Percentiles rank a stretch among this genome's conserved stretches.
Evolutionary conservation across 345 rosid species (phyloP).

Genomic region (Viola odorata): DNA sequence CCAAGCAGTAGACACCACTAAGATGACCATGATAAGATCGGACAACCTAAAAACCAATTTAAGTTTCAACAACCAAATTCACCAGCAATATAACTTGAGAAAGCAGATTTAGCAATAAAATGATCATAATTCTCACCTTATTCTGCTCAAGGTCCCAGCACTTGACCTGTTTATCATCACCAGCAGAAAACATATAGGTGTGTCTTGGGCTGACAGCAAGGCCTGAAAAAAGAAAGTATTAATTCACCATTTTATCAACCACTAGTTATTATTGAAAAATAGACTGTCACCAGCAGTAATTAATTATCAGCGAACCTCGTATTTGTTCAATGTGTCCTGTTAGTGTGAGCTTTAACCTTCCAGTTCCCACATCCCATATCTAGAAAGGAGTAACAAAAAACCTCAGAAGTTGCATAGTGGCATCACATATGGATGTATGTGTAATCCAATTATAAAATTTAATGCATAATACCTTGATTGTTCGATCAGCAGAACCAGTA

Average conservation of each 20-base stretch:
- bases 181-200: conserved; percentile 98
- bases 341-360: conserved; percentile 82
- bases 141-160: conserved; percentile 99
- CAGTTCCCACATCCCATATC: conserved; percentile 98
- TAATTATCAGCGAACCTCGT: conserved; percentile 51
- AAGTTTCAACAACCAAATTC: conserved; percentile 6
- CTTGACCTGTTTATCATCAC: conserved; percentile 98
- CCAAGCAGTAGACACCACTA: conserved; percentile 98
- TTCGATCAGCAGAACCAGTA: conserved; percentile 98
- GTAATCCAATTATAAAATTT: background rate
- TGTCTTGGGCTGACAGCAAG: conserved; percentile 86
- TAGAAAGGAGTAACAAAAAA: conserved; percentile 14
- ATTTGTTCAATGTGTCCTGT: conserved; percentile 97
- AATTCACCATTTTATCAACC: too few relatives aligned
- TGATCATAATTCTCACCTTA: conserved; percentile 45
- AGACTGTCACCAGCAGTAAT: background rate
- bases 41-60: conserved; percentile 50
- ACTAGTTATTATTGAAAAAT: background rate
- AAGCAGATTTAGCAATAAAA: background rate
- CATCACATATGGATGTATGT: background rate
- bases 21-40: conserved; percentile 98
- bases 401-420: background rate
- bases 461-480: conserved; percentile 65
- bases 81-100: background rate
- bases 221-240: conserved; percentile 38